Base-by-base conservation (phyloP, 1,284 basidiomycete species). In the Athelia sp. region DNA sequence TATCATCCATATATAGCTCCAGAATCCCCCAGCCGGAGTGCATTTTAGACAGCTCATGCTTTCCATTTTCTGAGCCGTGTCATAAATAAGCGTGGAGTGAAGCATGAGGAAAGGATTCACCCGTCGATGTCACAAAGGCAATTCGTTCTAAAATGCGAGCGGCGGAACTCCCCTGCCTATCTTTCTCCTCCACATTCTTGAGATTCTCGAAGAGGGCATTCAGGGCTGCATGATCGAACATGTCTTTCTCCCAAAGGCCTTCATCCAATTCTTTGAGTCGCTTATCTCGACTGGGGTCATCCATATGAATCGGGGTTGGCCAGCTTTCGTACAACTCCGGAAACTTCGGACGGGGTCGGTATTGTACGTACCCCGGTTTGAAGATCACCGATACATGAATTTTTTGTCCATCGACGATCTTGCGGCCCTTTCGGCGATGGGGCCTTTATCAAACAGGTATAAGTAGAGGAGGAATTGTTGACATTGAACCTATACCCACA, bases 381-480 rank as follows among this genome's bases (percentile, higher is more conserved):
- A 40, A 40, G 9, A 40, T 40, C 36, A 43, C 65, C 1, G 63
- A 67, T 6, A 64, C 63, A 36, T 67, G 63, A 24, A 64, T 58
- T 26, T 56, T 63, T 48, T 64, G 63, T 21, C 65, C 65, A 0
- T 52, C 56, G 6, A 64, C 22, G 22, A 68, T 64, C 42, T 46
- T 55, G 17, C 63, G 53, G 2, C 55, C 52, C 32, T 47, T 43
- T 6, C 63, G 65, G 11, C 54, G 1, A 44, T 68, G 63, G n/a
- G 36, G 36, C 15, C 36, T 17, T 15, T 63, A 64, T 14, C 64
- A 68, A 29, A 15, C 18, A 44, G 24, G 15, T 8, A 6, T 21
- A 29, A 17, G 14, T 29, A 9, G 24, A 15, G 6, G 21, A 4
- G 13, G 18, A 29, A 8, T n/a, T 23, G 15, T 11, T 8, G 15